phyloP scores from a whole-genome alignment of 2,329 filamentous ascomycete genomes.

The Samsoniella hepiali region DNA sequence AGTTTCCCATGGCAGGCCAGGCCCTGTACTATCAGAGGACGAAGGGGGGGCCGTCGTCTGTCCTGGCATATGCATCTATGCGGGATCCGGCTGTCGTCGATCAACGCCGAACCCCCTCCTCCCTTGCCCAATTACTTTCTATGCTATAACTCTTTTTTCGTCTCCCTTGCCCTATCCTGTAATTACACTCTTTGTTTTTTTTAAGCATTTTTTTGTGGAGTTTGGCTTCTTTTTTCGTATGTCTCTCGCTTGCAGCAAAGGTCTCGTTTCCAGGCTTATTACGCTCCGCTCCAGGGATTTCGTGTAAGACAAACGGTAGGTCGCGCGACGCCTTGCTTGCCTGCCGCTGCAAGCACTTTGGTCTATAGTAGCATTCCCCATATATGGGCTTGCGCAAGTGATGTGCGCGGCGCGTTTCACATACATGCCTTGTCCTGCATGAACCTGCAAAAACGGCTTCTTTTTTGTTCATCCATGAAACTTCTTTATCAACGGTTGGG shows the following conservation, averaged over 20 bases:
- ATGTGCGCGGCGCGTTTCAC: constrained; percentile 2
- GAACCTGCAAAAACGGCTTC: not conserved
- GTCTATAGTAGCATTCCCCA: not conserved
- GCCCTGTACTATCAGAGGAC: not conserved
- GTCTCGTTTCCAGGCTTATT: too few species aligned
- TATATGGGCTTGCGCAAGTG: not conserved
- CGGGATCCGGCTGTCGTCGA: constrained; percentile 5
- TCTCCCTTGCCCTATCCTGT: not conserved
- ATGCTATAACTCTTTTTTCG: not conserved
- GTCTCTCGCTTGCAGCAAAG: not conserved
- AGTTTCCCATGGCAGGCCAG: not conserved
- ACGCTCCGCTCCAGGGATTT: too few species aligned
- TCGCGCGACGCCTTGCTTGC: too few species aligned
- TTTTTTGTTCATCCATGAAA: not conserved
- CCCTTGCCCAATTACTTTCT: not conserved
- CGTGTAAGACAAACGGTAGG: too few species aligned
- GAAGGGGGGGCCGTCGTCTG: not conserved
- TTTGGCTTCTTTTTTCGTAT: not conserved
- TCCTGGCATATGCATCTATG: not conserved
- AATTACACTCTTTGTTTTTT: not conserved
- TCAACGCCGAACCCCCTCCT: not conserved
- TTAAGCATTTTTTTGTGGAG: not conserved
- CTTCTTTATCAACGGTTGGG: not conserved
- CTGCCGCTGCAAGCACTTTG: not conserved
- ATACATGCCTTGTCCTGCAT: not conserved